phyloP scores from a whole-genome alignment of 805 yeast species.

The Komagataella pastoris region DNA sequence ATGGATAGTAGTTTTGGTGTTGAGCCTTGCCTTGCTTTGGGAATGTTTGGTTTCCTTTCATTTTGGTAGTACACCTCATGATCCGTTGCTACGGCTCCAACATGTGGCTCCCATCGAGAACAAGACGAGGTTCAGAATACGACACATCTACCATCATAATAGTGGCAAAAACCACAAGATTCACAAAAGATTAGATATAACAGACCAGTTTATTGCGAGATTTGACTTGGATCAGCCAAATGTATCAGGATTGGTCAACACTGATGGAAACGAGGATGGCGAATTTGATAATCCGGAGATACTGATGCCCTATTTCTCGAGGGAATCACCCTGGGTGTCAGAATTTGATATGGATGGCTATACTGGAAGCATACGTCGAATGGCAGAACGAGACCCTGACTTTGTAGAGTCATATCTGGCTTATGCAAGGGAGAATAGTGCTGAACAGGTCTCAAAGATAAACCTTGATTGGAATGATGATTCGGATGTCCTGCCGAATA shows the following conservation, averaged over 20 bases:
- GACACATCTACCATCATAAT: conserved; percentile 52
- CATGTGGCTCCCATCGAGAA: not conserved
- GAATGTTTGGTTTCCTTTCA: not conserved
- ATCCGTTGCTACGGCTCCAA: not conserved
- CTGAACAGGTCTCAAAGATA: conserved; percentile 21
- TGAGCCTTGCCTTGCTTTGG: not conserved
- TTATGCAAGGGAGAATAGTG: conserved; percentile 34
- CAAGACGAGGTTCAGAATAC: conserved; percentile 19
- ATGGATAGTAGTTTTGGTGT: not conserved
- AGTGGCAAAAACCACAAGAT: conserved; percentile 26
- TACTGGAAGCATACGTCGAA: not conserved
- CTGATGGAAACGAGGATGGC: conserved; percentile 1
- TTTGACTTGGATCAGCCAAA: conserved; percentile 4
- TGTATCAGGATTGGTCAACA: not conserved
- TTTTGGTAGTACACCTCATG: not conserved
- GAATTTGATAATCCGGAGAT: not conserved
- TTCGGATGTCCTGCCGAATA: conserved; percentile 50
- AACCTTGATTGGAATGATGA: conserved; percentile 54
- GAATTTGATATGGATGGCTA: not conserved
- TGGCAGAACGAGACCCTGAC: conserved; percentile 31
- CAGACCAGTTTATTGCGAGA: conserved; percentile 21
- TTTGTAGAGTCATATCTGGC: conserved; percentile 54
- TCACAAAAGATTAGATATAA: conserved; percentile 39
- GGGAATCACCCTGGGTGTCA: not conserved
- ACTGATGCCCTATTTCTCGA: not conserved